Percentiles rank a stretch among this genome's conserved stretches.
These are phyloP conservation scores for Botrytis pseudocinerea DNA, from an alignment of 2,329 filamentous ascomycete species.

Conservation along the genomic window DNA sequence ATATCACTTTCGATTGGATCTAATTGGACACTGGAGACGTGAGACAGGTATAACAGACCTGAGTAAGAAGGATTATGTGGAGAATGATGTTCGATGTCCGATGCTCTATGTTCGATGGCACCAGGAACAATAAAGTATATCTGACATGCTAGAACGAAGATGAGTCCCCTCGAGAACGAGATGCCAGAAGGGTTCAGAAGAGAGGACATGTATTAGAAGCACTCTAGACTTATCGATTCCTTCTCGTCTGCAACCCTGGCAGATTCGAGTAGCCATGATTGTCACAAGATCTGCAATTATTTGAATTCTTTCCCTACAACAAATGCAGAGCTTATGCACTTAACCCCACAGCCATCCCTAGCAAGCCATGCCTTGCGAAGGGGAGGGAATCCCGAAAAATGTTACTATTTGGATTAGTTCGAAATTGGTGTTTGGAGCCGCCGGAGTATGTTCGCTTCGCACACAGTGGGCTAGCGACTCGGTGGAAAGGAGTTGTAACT, in stretches of 20 bases:
- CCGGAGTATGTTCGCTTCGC: slow-evolving; percentile 3
- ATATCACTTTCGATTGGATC: neutral
- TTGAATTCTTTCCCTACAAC: neutral
- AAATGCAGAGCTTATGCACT: slow-evolving; percentile 9
- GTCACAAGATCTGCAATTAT: slow-evolving; percentile 15
- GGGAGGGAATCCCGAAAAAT: neutral
- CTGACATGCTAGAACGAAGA: neutral
- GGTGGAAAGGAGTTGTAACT: slow-evolving; percentile 13
- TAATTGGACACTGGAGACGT: neutral
- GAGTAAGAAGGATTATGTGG: neutral
- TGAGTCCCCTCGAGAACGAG: neutral
- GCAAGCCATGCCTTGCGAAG: neutral
- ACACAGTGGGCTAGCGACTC: neutral
- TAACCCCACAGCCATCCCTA: slow-evolving; percentile 7
- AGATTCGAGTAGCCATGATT: neutral
- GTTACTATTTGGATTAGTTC: neutral
- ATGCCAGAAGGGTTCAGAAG: neutral
- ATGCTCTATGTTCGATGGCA: neutral
- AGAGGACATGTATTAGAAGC: neutral
- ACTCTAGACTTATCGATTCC: neutral
- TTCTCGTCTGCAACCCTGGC: neutral
- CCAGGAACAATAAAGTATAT: neutral
- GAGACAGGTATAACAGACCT: neutral
- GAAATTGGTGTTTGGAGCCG: slow-evolving; percentile 3
- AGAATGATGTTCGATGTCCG: neutral